These are phyloP conservation scores for Globisporangium nodosum DNA, from an alignment of 352 stramenopile genomes.

Conservation along the genomic window DNA sequence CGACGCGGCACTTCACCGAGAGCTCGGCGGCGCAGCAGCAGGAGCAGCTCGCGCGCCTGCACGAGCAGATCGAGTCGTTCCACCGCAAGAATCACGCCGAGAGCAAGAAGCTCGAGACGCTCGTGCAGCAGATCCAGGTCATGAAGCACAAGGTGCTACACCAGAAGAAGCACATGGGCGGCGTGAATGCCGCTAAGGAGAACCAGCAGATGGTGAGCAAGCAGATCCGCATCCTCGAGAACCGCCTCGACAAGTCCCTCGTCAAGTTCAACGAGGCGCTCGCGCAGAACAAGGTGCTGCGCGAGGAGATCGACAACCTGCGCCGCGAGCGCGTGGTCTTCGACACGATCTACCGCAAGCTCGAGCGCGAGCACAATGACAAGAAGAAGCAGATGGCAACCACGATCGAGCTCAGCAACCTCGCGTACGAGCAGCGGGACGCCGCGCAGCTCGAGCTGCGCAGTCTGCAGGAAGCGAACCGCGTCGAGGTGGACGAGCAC, in stretches of 20 bases:
- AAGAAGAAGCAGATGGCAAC: slow-evolving; percentile 95
- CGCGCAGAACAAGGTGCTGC: slow-evolving; percentile 88
- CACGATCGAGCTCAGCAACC: slow-evolving; percentile 94
- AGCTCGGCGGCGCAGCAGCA: slow-evolving; percentile 74
- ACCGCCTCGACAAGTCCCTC: slow-evolving; percentile 94
- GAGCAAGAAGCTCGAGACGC: slow-evolving; percentile 75
- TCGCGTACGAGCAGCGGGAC: slow-evolving; percentile 94
- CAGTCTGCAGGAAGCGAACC: slow-evolving; percentile 90
- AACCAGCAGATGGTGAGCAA: slow-evolving; percentile 95
- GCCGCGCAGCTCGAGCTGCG: slow-evolving; percentile 90
- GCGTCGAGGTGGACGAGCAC: slow-evolving; percentile 70
- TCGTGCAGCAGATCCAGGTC: slow-evolving; percentile 86
- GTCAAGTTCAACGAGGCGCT: slow-evolving; percentile 97
- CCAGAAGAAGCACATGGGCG: slow-evolving; percentile 94
- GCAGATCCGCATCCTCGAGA: slow-evolving; percentile 96
- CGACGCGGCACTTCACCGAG: slow-evolving; percentile 86
- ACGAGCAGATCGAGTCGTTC: slow-evolving; percentile 90
- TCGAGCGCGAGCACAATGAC: slow-evolving; percentile 90
- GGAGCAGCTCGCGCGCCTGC: slow-evolving; percentile 69
- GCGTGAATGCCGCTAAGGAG: slow-evolving; percentile 93
- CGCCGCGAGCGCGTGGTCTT: slow-evolving; percentile 92
- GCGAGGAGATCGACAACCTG: slow-evolving; percentile 93
- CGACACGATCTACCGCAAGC: slow-evolving; percentile 92
- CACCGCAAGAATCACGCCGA: slow-evolving; percentile 80
- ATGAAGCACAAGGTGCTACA: slow-evolving; percentile 85